Percentiles rank a stretch among this genome's conserved stretches.
Evolutionary conservation across 495 filamentous ascomycete species (phyloP).

Genomic region (Penicillium parvum): DNA sequence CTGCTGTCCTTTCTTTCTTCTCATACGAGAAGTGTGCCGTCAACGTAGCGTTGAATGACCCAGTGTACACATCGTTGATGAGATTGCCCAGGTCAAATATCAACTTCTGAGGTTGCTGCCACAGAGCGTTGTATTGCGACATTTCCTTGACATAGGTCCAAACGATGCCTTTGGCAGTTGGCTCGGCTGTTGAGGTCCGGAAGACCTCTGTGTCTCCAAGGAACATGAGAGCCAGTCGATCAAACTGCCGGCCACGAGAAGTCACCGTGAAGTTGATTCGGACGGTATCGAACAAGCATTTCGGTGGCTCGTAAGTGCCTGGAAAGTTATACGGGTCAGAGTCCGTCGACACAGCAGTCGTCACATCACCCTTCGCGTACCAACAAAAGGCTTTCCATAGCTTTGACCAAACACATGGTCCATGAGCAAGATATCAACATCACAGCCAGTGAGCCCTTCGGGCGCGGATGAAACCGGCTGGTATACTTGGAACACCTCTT

Average conservation of each 20-base stretch:
- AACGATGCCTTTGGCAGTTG: constrained; percentile 62
- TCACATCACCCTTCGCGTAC: constrained; percentile 36
- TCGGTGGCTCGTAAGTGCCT: constrained; percentile 66
- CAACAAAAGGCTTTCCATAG: constrained; percentile 76
- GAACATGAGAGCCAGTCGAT: constrained; percentile 76
- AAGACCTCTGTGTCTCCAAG: constrained; percentile 78
- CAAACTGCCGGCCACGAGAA: constrained; percentile 71
- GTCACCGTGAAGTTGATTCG: constrained; percentile 78
- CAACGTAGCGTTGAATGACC: constrained; percentile 73
- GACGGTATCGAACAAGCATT: constrained; percentile 72
- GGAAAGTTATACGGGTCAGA: neutral
- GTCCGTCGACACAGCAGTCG: neutral
- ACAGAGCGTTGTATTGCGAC: constrained; percentile 66
- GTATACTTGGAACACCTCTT: constrained; percentile 66
- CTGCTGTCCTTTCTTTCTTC: constrained; percentile 47
- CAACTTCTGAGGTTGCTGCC: constrained; percentile 63
- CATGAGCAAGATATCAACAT: constrained; percentile 54
- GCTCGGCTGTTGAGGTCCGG: constrained; percentile 84
- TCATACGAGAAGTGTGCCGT: constrained; percentile 64
- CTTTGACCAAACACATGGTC: constrained; percentile 69
- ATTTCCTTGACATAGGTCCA: constrained; percentile 83
- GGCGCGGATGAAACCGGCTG: constrained; percentile 52
- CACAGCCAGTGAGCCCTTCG: constrained; percentile 44
- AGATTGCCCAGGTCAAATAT: constrained; percentile 84
- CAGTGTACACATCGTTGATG: constrained; percentile 72